A percentile compares a stretch with the other conserved stretches of the same genome.
Evolutionary conservation across 805 yeast species (phyloP).

Genomic region (Zygosaccharomyces pseudorouxii): DNA sequence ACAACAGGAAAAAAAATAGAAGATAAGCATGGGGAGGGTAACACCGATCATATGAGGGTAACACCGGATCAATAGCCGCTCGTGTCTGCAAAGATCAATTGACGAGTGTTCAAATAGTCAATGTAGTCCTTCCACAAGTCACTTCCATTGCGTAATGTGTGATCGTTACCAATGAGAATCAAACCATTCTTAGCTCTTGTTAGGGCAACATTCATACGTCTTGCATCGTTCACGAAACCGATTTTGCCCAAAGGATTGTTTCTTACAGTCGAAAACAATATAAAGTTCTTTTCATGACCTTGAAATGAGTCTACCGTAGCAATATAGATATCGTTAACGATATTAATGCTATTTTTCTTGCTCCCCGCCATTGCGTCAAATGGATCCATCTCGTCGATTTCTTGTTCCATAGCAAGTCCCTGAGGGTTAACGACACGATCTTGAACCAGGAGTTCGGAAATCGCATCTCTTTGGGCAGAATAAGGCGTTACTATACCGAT

Average conservation of each 20-base stretch:
- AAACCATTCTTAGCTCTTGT: slow-evolving; percentile 65
- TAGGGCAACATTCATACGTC: slow-evolving; percentile 68
- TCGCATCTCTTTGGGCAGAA: slow-evolving; percentile 64
- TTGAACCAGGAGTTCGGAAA: slow-evolving; percentile 46
- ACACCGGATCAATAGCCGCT: slow-evolving; percentile 15
- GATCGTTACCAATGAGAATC: slow-evolving; percentile 57
- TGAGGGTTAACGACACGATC: slow-evolving; percentile 56
- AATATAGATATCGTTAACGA: slow-evolving; percentile 43
- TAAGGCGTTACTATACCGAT: slow-evolving; percentile 75
- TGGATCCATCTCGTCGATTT: slow-evolving; percentile 60
- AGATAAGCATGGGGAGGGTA: background rate
- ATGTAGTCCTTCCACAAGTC: slow-evolving; percentile 49
- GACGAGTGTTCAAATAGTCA: slow-evolving; percentile 36
- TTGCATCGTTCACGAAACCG: slow-evolving; percentile 57
- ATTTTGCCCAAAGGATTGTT: slow-evolving; percentile 49
- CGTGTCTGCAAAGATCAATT: slow-evolving; percentile 28
- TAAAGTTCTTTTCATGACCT: slow-evolving; percentile 82
- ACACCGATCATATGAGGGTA: background rate
- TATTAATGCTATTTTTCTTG: slow-evolving; percentile 29
- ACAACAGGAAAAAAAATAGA: background rate
- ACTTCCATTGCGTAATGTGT: slow-evolving; percentile 44
- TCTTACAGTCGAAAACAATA: slow-evolving; percentile 75
- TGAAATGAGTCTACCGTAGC: slow-evolving; percentile 85
- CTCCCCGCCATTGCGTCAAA: slow-evolving; percentile 32
- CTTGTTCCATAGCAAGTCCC: slow-evolving; percentile 43